phyloP scores from a whole-genome alignment of 2,329 filamentous ascomycete species.

The Phaeosphaeria sp. region DNA sequence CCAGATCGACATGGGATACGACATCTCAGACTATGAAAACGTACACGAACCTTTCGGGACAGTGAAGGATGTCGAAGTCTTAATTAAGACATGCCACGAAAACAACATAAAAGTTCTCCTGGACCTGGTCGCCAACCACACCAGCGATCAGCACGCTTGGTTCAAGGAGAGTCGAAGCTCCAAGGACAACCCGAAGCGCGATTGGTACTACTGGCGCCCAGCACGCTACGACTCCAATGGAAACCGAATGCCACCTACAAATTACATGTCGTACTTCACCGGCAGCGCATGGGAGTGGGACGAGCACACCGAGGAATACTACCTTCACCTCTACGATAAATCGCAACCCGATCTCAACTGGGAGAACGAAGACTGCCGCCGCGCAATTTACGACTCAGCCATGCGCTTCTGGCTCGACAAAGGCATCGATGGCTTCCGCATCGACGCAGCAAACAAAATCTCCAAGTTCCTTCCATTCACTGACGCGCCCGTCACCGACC shows the following conservation, averaged over 20 bases:
- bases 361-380: conserved; percentile 54
- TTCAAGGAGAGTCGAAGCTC: conserved; percentile 70
- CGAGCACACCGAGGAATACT: conserved; percentile 55
- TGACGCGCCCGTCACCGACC: conserved; percentile 51
- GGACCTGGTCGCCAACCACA: conserved; percentile 81
- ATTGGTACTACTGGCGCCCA: conserved; percentile 75
- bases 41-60: conserved; percentile 72
- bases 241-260: conserved; percentile 65
- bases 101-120: conserved; percentile 74
- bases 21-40: conserved; percentile 71
- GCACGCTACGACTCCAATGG: conserved; percentile 61
- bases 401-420: conserved; percentile 57
- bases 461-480: conserved; percentile 53
- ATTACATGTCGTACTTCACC: conserved; percentile 52
- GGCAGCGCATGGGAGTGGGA: conserved; percentile 54
- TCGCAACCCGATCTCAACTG: conserved; percentile 58
- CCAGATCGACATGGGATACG: conserved; percentile 74
- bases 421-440: conserved; percentile 55
- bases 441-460: conserved; percentile 59
- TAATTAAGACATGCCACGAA: conserved; percentile 66
- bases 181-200: conserved; percentile 67
- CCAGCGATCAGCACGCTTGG: conserved; percentile 74
- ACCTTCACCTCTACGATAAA: conserved; percentile 54
- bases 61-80: conserved; percentile 67
- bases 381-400: conserved; percentile 53